Conservation (phyloP, 108 stramenopile species). For the Cyclotella cryptica region DNA sequence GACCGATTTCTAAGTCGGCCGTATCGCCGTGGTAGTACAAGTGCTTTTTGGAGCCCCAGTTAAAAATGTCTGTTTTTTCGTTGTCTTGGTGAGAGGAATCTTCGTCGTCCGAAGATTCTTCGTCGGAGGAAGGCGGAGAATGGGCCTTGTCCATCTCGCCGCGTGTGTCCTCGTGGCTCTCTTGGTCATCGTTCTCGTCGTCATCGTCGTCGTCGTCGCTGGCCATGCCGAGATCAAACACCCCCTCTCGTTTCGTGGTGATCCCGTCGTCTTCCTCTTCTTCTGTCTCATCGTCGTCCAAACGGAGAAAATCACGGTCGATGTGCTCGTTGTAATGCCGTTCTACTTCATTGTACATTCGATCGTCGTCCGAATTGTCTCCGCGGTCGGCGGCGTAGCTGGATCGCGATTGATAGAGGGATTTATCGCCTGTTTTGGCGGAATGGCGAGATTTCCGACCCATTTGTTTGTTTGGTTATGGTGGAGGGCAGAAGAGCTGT, state of each 20-base stretch:
- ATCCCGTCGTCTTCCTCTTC: constrained; percentile 62
- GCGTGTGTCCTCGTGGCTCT: constrained; percentile 24
- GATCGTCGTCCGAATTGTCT: constrained; percentile 55
- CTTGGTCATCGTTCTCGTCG: constrained; percentile 41
- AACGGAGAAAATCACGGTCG: constrained; percentile 56
- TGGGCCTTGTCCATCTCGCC: background rate
- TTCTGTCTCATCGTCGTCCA: constrained; percentile 32
- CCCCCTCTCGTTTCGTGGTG: constrained; percentile 54
- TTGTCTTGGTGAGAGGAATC: constrained; percentile 27
- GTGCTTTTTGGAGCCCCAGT: constrained; percentile 91
- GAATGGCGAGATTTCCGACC: constrained; percentile 64
- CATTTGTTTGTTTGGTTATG: constrained; percentile 29
- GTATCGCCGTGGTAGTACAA: constrained; percentile 94
- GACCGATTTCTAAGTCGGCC: constrained; percentile 95
- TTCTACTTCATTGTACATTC: constrained; percentile 69
- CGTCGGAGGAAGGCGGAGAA: constrained; percentile 24
- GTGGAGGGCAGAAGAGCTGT: background rate
- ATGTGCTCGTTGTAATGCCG: constrained; percentile 60
- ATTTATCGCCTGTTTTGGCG: constrained; percentile 83
- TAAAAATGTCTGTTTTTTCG: constrained; percentile 48
- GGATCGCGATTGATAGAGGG: constrained; percentile 55
- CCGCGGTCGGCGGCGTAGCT: background rate
- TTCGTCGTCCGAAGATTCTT: constrained; percentile 49
- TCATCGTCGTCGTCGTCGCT: constrained; percentile 56
- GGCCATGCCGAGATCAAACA: constrained; percentile 74